These are phyloP conservation scores for Talaromyces sp. DNA, from an alignment of 2,329 filamentous ascomycete species.

Conservation along the genomic window DNA sequence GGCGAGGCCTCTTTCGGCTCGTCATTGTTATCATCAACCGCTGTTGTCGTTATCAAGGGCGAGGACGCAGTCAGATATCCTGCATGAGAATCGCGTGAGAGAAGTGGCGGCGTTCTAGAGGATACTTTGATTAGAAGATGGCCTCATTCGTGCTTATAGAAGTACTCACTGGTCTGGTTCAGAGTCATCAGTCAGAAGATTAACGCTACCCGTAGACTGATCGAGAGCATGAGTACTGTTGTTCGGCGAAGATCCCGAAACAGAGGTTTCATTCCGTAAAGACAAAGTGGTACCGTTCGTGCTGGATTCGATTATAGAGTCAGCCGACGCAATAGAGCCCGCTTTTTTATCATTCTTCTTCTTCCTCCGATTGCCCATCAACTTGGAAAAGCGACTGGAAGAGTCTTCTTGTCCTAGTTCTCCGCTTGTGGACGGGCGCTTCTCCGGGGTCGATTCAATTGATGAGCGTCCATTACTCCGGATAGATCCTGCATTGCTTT, in stretches of 20 bases:
- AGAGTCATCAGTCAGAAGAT: constrained; percentile 38
- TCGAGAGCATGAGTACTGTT: constrained; percentile 27
- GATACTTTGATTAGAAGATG: constrained; percentile 22
- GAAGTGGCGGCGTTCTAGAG: constrained; percentile 46
- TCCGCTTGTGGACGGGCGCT: constrained; percentile 39
- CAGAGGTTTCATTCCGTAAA: constrained; percentile 29
- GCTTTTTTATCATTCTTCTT: constrained; percentile 40
- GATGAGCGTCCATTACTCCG: constrained; percentile 40
- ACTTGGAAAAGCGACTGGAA: constrained; percentile 51
- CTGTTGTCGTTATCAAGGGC: constrained; percentile 61
- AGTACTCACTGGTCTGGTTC: constrained; percentile 43
- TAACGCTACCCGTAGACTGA: constrained; percentile 25
- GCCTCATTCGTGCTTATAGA: background rate
- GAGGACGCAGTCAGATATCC: constrained; percentile 69
- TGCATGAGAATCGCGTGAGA: constrained; percentile 63
- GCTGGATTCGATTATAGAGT: background rate
- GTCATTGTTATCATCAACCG: constrained; percentile 42
- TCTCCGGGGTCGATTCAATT: constrained; percentile 39
- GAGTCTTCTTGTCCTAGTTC: constrained; percentile 33
- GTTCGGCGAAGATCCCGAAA: constrained; percentile 26
- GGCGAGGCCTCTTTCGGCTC: constrained; percentile 22
- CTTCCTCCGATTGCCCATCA: constrained; percentile 47
- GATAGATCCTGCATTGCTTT: constrained; percentile 31
- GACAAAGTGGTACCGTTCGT: constrained; percentile 12
- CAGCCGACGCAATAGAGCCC: constrained; percentile 13